Evolutionary conservation across 192 early-diverging fungal genomes (phyloP).

Genomic region (Coemansia sp.): DNA sequence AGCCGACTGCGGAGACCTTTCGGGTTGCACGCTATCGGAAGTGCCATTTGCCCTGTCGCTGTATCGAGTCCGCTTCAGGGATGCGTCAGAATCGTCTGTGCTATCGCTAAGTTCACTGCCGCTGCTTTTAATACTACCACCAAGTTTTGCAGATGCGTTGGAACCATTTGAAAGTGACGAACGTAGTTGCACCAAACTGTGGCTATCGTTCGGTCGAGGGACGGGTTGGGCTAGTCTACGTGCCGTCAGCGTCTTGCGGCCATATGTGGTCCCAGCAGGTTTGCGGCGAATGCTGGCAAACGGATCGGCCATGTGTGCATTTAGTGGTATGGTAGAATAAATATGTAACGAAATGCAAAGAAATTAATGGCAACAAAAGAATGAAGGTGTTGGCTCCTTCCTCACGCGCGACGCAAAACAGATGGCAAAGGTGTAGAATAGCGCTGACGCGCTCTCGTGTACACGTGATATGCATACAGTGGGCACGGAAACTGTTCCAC

Average conservation of each 20-base stretch:
- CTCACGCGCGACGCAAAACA: not conserved
- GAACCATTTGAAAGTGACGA: not conserved
- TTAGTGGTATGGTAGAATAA: not conserved
- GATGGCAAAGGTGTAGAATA: too few relatives aligned
- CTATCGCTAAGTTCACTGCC: constrained; percentile 5
- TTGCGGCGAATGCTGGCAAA: constrained; percentile 48
- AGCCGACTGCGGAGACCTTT: constrained; percentile 27
- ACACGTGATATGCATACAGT: not conserved
- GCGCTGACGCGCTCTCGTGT: not conserved
- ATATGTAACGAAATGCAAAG: not conserved
- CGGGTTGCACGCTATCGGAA: constrained; percentile 8
- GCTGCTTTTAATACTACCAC: not conserved
- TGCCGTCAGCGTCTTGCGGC: constrained; percentile 44
- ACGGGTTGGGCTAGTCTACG: constrained; percentile 32
- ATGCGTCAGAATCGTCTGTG: constrained; percentile 1
- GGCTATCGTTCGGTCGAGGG: not conserved
- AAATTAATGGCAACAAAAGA: not conserved
- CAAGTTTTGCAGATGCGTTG: not conserved
- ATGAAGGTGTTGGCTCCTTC: not conserved
- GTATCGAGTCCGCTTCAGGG: constrained; percentile 9
- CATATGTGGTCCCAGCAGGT: constrained; percentile 41
- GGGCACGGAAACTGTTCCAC: too few relatives aligned
- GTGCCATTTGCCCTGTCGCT: not conserved
- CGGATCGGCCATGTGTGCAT: constrained; percentile 42
- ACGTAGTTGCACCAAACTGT: not conserved